A percentile compares a stretch with the other conserved stretches of the same genome.
Evolutionary conservation across 352 stramenopile species (phyloP).

Genomic region (Globisporangium ultimum): DNA sequence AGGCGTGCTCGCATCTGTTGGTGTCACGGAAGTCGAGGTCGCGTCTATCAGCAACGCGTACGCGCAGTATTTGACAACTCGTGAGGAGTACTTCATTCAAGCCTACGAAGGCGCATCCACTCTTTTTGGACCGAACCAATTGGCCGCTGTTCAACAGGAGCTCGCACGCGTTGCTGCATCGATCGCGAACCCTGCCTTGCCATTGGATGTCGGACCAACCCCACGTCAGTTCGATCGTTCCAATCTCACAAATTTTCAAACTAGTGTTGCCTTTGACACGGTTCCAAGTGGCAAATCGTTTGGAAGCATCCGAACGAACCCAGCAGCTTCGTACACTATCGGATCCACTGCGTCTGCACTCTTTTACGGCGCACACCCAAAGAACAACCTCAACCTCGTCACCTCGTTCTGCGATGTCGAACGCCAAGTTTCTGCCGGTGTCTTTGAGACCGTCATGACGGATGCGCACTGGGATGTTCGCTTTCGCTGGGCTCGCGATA

Average conservation of each 20-base stretch:
- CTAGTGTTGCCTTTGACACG: slow-evolving; percentile 32
- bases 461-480: slow-evolving; percentile 56
- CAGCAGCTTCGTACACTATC: slow-evolving; percentile 21
- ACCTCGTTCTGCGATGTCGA: slow-evolving; percentile 56
- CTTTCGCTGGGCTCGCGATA: slow-evolving; percentile 31
- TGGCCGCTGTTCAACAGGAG: slow-evolving; percentile 55
- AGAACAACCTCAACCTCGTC: slow-evolving; percentile 33
- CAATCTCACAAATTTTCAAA: slow-evolving; percentile 34
- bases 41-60: slow-evolving; percentile 57
- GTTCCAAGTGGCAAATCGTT: slow-evolving; percentile 20
- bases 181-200: slow-evolving; percentile 19
- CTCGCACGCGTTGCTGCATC: slow-evolving; percentile 32
- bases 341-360: slow-evolving; percentile 25
- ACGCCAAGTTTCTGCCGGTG: slow-evolving; percentile 14
- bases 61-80: slow-evolving; percentile 55
- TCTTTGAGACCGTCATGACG: slow-evolving; percentile 34
- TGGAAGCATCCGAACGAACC: slow-evolving; percentile 22
- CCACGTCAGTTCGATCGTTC: slow-evolving; percentile 34
- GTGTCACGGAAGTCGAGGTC: slow-evolving; percentile 47
- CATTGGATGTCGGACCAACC: slow-evolving; percentile 31
- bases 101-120: slow-evolving; percentile 75
- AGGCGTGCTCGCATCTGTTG: slow-evolving; percentile 16
- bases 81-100: slow-evolving; percentile 59
- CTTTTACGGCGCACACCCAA: slow-evolving; percentile 50
- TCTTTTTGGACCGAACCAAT: slow-evolving; percentile 64